Percentiles rank a stretch among this genome's conserved stretches.
Conservation (phyloP, 2,329 filamentous ascomycete species). For the Diaporthe humulicola region DNA sequence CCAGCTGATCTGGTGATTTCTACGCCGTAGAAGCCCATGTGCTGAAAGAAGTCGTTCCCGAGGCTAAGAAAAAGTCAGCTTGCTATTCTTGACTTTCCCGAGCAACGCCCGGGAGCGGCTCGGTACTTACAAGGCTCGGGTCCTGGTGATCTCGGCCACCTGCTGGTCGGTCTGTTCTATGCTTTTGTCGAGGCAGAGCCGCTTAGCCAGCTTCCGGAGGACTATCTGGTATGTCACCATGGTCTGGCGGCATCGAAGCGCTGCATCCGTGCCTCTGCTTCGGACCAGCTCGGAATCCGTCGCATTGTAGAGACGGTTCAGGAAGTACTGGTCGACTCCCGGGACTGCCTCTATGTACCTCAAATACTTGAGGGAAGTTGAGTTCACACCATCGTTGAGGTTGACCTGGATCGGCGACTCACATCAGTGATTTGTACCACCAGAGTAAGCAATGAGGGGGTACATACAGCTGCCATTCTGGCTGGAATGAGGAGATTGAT, state of each 20-base stretch:
- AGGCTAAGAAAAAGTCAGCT: not conserved
- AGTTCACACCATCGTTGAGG: not conserved
- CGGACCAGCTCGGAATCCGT: not conserved
- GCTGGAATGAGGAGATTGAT: too few relatives aligned
- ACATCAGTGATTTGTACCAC: not conserved
- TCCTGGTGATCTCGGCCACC: not conserved
- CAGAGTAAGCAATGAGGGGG: too few relatives aligned
- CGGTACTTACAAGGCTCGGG: not conserved
- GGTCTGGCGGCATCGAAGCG: not conserved
- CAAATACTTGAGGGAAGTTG: not conserved
- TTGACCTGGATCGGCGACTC: not conserved
- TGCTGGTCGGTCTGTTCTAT: not conserved
- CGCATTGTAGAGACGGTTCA: not conserved
- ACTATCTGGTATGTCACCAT: not conserved
- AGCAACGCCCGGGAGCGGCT: not conserved
- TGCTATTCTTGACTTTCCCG: too few relatives aligned
- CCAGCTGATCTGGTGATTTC: not conserved
- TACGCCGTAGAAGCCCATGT: not conserved
- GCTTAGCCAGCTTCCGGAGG: not conserved
- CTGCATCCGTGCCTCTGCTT: not conserved
- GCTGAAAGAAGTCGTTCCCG: not conserved
- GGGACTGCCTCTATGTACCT: not conserved
- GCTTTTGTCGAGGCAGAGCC: not conserved
- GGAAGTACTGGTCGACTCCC: not conserved
- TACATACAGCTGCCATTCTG: not conserved